phyloP scores from a whole-genome alignment of 495 filamentous ascomycete species.

The Cercophora sp. region DNA sequence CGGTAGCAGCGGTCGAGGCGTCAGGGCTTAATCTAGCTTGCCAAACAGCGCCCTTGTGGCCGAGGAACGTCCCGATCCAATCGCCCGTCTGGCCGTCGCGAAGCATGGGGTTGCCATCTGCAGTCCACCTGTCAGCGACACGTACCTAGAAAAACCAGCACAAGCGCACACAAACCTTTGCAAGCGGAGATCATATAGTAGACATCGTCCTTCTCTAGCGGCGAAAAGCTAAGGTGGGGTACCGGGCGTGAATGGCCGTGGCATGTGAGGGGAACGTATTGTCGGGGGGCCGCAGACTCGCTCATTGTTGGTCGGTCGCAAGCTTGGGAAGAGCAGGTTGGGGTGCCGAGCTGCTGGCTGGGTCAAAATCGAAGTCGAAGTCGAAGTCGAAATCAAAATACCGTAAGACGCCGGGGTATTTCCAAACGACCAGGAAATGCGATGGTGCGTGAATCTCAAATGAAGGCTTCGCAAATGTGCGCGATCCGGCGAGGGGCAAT shows the following conservation, averaged over 20 bases:
- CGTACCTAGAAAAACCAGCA: too few species aligned
- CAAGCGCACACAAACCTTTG: conserved; percentile 78
- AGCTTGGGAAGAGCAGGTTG: neutral
- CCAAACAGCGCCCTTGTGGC: conserved; percentile 97
- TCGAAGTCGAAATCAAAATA: too few species aligned
- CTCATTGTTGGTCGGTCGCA: conserved; percentile 33
- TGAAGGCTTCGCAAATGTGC: neutral
- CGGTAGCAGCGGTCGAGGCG: conserved; percentile 83
- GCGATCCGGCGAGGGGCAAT: neutral
- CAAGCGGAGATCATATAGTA: conserved; percentile 98
- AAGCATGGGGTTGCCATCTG: conserved; percentile 97
- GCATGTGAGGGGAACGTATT: conserved; percentile 84
- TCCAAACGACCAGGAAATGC: neutral
- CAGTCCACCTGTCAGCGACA: too few species aligned
- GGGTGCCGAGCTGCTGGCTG: too few species aligned
- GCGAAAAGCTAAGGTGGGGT: conserved; percentile 90
- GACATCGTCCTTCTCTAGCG: conserved; percentile 71
- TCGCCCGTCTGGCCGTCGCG: conserved; percentile 94
- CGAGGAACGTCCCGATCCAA: conserved; percentile 98
- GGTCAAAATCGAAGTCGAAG: too few species aligned
- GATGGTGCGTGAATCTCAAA: neutral
- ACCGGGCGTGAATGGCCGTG: conserved; percentile 96
- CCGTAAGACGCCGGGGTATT: too few species aligned
- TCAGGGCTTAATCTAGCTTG: conserved; percentile 87
- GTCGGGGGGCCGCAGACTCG: conserved; percentile 44